These are phyloP conservation scores for Limtongia smithiae DNA, from an alignment of 805 yeast species.

Conservation along the genomic window DNA sequence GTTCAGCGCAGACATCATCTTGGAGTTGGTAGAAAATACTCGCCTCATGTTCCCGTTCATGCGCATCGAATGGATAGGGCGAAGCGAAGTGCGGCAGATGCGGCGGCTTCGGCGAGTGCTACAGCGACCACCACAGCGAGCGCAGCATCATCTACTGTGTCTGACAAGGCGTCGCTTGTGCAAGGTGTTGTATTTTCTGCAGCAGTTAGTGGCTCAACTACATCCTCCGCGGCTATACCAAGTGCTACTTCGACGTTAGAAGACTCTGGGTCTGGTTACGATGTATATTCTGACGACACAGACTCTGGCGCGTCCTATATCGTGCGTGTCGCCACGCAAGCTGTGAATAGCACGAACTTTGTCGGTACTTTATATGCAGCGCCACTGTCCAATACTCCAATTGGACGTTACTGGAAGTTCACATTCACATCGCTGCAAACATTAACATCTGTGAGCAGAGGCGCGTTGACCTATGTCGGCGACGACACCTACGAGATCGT, in stretches of 20 bases:
- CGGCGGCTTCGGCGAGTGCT: background rate
- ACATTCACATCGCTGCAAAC: constrained; percentile 9
- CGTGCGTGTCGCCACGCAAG: constrained; percentile 12
- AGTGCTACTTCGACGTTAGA: background rate
- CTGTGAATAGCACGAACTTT: constrained; percentile 11
- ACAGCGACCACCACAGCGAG: constrained; percentile 3
- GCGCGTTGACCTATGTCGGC: constrained; percentile 6
- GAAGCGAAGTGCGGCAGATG: constrained; percentile 1
- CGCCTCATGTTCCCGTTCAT: constrained; percentile 25
- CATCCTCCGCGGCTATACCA: background rate
- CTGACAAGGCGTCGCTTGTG: background rate
- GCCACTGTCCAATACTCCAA: constrained; percentile 21
- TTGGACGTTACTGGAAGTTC: constrained; percentile 21
- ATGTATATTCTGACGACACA: too few relatives aligned
- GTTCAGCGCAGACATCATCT: constrained; percentile 43
- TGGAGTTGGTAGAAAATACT: constrained; percentile 15
- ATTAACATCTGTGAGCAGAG: constrained; percentile 17
- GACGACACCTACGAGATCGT: constrained; percentile 9
- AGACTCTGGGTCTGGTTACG: too few relatives aligned
- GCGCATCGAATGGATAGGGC: background rate
- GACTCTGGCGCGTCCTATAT: background rate
- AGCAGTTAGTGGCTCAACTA: background rate
- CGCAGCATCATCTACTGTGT: background rate
- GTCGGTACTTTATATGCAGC: constrained; percentile 23
- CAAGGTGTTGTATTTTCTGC: background rate